Conservation (phyloP, 306 rosid species). For the Ziziphus jujuba region DNA sequence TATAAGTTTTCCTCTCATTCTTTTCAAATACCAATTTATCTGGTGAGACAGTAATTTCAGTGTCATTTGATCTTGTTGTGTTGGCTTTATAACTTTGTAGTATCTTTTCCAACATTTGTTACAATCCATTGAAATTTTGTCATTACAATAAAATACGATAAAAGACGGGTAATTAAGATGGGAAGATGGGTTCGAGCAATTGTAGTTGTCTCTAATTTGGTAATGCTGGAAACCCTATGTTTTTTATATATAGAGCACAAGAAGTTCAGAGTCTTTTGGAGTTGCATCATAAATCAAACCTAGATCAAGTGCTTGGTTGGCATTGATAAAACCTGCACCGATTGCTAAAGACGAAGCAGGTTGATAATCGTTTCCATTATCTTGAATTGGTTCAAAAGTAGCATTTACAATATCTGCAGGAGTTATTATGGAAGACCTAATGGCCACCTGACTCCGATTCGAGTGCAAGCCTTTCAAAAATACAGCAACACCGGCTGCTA, state of each 20-base stretch:
- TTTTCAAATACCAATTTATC: background rate
- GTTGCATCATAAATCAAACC: background rate
- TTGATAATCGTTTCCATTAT: too few relatives aligned
- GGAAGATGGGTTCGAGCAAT: background rate
- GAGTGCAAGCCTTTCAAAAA: background rate
- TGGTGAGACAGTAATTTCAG: background rate
- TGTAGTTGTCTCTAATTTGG: background rate
- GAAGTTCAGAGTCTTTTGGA: background rate
- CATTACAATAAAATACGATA: background rate
- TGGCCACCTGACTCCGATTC: background rate
- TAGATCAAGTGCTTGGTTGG: background rate
- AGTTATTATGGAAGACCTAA: background rate
- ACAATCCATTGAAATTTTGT: background rate
- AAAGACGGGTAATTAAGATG: constrained; percentile 9
- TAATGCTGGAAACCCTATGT: background rate
- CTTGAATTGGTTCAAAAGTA: background rate
- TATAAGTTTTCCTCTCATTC: background rate
- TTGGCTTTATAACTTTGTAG: background rate
- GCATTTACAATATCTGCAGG: background rate
- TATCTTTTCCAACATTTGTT: constrained; percentile 10
- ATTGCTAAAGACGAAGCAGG: constrained; percentile 3
- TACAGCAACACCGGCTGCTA: background rate
- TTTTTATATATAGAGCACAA: background rate
- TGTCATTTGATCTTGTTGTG: background rate
- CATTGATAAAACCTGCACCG: background rate